phyloP scores from a whole-genome alignment of 169 alveolate species.

The Cryptosporidium sp. region DNA sequence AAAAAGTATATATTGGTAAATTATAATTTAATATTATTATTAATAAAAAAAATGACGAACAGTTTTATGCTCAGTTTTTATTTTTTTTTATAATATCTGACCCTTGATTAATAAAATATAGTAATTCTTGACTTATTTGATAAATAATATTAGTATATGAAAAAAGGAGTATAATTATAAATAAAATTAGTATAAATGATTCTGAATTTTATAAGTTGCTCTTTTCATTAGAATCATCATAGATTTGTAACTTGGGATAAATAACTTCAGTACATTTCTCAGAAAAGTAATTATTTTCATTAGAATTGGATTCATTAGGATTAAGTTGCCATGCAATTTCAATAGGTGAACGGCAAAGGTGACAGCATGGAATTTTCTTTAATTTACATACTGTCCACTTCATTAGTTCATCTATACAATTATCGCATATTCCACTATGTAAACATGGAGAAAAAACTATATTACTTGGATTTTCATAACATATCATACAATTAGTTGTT shows the following conservation, averaged over 20 bases:
- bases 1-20: neutral
- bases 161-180: neutral
- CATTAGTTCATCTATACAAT: constrained; percentile 63
- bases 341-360: constrained; percentile 67
- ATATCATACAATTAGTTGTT: constrained; percentile 52
- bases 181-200: neutral
- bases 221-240: constrained; percentile 18
- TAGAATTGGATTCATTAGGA: neutral
- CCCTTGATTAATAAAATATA: neutral
- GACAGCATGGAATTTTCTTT: constrained; percentile 66
- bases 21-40: too few species aligned
- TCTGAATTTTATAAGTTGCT: constrained; percentile 1
- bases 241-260: constrained; percentile 35
- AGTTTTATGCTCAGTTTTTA: neutral
- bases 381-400: constrained; percentile 75
- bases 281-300: neutral
- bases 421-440: constrained; percentile 70
- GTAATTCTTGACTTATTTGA: neutral
- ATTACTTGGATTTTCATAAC: constrained; percentile 65
- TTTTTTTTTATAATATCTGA: too few species aligned
- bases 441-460: constrained; percentile 65
- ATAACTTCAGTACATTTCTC: constrained; percentile 64
- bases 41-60: too few species aligned
- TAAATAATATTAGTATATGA: neutral
- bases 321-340: constrained; percentile 74